A percentile compares a stretch with the other conserved stretches of the same genome.
These are phyloP conservation scores for Diaporthe capsici DNA, from an alignment of 2,329 filamentous ascomycete genomes.

Conservation along the genomic window DNA sequence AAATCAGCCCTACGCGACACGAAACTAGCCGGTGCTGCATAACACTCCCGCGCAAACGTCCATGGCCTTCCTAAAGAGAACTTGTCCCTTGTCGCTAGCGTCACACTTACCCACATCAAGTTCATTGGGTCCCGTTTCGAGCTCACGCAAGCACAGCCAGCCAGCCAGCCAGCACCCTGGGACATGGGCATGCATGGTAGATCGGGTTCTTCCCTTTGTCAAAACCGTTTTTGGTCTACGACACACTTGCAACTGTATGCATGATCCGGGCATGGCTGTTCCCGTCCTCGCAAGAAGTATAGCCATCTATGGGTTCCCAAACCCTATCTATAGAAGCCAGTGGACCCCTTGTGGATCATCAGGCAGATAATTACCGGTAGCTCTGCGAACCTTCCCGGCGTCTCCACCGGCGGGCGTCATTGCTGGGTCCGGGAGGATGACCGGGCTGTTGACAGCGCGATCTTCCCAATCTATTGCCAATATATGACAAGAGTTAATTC, in stretches of 20 bases:
- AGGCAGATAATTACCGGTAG: not conserved
- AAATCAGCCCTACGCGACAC: constrained; percentile 22
- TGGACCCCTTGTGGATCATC: not conserved
- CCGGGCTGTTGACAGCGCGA: not conserved
- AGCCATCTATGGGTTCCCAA: not conserved
- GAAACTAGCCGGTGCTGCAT: not conserved
- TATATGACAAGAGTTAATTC: not conserved
- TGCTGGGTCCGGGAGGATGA: not conserved
- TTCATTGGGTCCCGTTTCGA: not conserved
- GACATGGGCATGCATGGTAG: not conserved
- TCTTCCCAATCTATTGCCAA: constrained; percentile 4
- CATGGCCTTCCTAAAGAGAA: constrained; percentile 11
- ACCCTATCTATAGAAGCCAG: not conserved
- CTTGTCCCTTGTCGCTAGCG: not conserved
- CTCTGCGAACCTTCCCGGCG: constrained; percentile 1
- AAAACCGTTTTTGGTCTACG: not conserved
- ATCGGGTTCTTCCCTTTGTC: not conserved
- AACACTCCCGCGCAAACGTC: not conserved
- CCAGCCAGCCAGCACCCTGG: not conserved
- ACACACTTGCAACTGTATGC: not conserved
- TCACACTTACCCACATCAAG: constrained; percentile 4
- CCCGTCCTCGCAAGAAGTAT: not conserved
- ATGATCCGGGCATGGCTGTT: not conserved
- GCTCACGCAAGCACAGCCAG: not conserved
- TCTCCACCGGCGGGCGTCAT: constrained; percentile 15